phyloP scores from a whole-genome alignment of 306 rosid genomes.

The Citrullus mucosospermus region DNA sequence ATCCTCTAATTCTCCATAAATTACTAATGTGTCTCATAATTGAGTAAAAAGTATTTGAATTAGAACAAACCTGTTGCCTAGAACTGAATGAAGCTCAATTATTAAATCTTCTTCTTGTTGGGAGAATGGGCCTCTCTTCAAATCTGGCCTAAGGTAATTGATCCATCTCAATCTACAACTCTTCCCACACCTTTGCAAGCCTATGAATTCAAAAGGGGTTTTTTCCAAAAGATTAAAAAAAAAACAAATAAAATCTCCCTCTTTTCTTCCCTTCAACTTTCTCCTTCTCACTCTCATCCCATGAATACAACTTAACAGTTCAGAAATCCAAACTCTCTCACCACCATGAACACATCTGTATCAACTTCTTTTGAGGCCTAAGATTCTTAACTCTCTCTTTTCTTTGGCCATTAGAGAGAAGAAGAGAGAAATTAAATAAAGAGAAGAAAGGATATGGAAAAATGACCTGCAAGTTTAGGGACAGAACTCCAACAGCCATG shows the following conservation, averaged over 20 bases:
- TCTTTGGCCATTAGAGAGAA: neutral
- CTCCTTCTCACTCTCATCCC: no score
- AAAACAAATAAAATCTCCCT: no score
- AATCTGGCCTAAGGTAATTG: slow-evolving; percentile 86
- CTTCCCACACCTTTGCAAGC: slow-evolving; percentile 86
- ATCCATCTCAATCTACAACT: slow-evolving; percentile 97
- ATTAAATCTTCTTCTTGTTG: slow-evolving; percentile 75
- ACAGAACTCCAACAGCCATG: slow-evolving; percentile 99
- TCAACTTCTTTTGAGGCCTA: neutral
- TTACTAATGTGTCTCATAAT: neutral
- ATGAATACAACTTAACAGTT: neutral
- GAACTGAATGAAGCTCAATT: slow-evolving; percentile 74
- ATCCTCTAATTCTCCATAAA: no score
- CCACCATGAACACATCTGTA: no score
- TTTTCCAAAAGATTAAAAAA: neutral
- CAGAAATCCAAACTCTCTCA: neutral
- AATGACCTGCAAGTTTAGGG: slow-evolving; percentile 75
- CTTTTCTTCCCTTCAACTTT: no score
- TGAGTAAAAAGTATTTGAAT: neutral
- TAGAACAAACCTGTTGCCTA: slow-evolving; percentile 2
- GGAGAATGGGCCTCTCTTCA: slow-evolving; percentile 93
- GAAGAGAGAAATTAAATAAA: neutral
- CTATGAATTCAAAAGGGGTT: neutral
- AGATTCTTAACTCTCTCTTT: neutral
- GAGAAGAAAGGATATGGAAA: neutral